Base-by-base conservation (phyloP, 352 stramenopile species). In the Phytophthora pseudosyringae region DNA sequence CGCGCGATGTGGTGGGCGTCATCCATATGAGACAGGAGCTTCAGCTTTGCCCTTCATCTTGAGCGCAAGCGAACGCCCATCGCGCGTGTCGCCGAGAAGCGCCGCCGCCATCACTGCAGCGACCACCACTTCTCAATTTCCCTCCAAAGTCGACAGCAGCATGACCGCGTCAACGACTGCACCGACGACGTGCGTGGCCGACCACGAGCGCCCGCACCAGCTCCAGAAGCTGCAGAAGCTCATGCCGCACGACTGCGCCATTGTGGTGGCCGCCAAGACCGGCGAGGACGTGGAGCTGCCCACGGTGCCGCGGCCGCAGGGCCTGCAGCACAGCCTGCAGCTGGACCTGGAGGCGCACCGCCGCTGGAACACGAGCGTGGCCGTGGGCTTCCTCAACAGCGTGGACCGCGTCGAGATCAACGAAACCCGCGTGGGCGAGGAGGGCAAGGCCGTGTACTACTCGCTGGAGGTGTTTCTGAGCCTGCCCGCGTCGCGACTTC, bases 381-480 rank as follows among this genome's bases (percentile, higher is more conserved):
- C 73, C 16, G 32, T 74, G 25, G 59, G 66, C 15, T 88, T 83
- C 48, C 72, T 88, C 11, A 65, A 72, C 53, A 75, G 69, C 32
- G 69, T 90, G 15, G 76, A 86, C 46, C 71, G 58, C 39, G 41
- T 90, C 8, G 69, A 78, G 43, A 82, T 90, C 67, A 65, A 67
- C 29, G 55, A 73, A 18, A 71, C 69, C 5, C 46, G 47, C 25
- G n/a, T 59, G 6, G 39, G 52, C 18, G 35, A 61, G 13, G 49
- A 81, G 21, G 21, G 21, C 39, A 55, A 69, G 16, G 56, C 64
- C n/a, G 60, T 77, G 15, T 62, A 67, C 49, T 89, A 80, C 55
- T 57, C 79, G 8, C 41, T 88, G 7, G 74, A 91, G 33, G 71
- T 91, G 13, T 91, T 74, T 68, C 61, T 90, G 25, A 71, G 59